Percentiles rank a stretch among this genome's conserved stretches.
phyloP scores from a whole-genome alignment of 202 grass and related monocot species.

The Eragrostis tef region DNA sequence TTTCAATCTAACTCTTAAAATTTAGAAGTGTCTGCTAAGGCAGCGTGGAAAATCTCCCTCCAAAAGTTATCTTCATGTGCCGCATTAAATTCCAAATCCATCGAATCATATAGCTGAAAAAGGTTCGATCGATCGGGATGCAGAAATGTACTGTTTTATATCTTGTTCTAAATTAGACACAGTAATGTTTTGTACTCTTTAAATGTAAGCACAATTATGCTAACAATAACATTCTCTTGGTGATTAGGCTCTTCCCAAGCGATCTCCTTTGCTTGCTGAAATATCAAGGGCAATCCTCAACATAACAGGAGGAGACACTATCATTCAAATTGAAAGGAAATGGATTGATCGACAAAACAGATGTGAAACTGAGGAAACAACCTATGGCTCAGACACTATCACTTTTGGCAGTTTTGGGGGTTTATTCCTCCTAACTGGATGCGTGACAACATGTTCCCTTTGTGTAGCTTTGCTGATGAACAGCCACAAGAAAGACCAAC shows the following conservation, averaged over 20 bases:
- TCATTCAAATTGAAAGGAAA: slow-evolving; percentile 60
- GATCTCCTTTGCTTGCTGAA: slow-evolving; percentile 54
- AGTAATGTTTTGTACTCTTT: no score
- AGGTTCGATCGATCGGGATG: no score
- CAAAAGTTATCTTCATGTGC: no score
- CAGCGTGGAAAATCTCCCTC: no score
- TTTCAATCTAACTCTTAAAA: no score
- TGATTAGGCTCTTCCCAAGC: slow-evolving; percentile 58
- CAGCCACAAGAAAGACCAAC: slow-evolving; percentile 15
- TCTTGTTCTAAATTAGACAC: no score
- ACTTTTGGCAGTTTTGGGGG: slow-evolving; percentile 48
- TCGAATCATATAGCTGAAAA: no score
- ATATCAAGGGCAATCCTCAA: slow-evolving; percentile 64
- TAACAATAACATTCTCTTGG: no score
- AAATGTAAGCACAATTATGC: no score
- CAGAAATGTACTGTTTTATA: no score
- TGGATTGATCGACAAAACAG: slow-evolving; percentile 47
- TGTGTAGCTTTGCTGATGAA: slow-evolving; percentile 34
- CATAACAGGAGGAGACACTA: slow-evolving; percentile 52
- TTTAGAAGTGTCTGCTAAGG: neutral
- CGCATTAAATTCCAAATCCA: no score
- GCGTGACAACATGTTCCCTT: slow-evolving; percentile 42
- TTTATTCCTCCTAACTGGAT: slow-evolving; percentile 53
- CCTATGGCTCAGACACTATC: slow-evolving; percentile 40
- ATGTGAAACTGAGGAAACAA: slow-evolving; percentile 39